Base-by-base conservation (phyloP, 2,329 filamentous ascomycete species). In the Chaetomiaceae sp. region DNA sequence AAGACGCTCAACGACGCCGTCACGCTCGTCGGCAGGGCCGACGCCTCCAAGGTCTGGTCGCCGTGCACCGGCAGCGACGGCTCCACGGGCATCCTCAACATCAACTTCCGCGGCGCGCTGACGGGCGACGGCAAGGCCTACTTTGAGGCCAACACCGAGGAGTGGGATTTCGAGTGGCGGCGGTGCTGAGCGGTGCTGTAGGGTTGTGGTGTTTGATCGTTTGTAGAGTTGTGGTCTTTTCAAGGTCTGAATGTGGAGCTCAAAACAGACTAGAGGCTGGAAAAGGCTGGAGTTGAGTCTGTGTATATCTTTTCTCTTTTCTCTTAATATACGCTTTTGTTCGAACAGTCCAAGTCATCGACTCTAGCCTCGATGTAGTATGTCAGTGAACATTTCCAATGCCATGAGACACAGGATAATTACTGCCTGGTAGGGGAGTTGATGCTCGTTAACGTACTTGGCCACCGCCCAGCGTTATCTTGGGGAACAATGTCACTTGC, bases 91-190 rank as follows among this genome's bases (percentile, higher is more conserved):
- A 66, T 71, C 45, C 61, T 72, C 37, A 72, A 73, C 59, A 66
- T 73, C 66, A 72, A 72, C 63, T 72, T 72, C 64, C 66, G 71
- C 53, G 66, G 68, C 46, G 68, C 66, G 4, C 64, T 73, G 17
- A 62, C 52, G 27, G 67, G 67, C 22, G 64, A 64, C 40, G 66
- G 61, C 19, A 68, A 65, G 59, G 59, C 59, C 2, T 57, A 55
- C 34, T 72, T 72, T 51, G 68, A 70, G 59, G 69, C 68, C 49
- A 59, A 62, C 46, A 66, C 62, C 1, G 69, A 73, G 64, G 68
- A 61, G 53, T 70, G 65, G 65, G 64, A 64, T 25, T 66, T 71
- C 27, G 65, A 69, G 47, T 72, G 69, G 67, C 62, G 69, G 51
- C 62, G 60, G 48, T 72, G 70, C 60, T 72, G 60, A 48, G 44